A percentile compares a stretch with the other conserved stretches of the same genome.
These are phyloP conservation scores for Malassezia nana DNA, from an alignment of 1,284 basidiomycete genomes.

Conservation along the genomic window DNA sequence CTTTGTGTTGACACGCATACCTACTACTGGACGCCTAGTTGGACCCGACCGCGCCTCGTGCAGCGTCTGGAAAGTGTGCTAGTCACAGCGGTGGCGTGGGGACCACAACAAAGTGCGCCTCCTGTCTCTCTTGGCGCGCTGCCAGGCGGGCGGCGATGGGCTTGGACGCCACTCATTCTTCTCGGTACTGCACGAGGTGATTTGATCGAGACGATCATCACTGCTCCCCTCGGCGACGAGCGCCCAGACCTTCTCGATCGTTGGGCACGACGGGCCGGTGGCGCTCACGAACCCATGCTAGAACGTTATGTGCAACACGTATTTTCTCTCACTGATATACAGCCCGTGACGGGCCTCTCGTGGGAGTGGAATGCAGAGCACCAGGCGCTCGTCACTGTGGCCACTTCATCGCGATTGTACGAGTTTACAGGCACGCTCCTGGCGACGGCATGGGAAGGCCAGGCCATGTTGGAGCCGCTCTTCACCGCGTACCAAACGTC, in stretches of 20 bases:
- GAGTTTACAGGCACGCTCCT: conserved; percentile 63
- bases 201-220: conserved; percentile 57
- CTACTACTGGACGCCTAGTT: conserved; percentile 60
- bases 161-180: conserved; percentile 66
- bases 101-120: conserved; percentile 41
- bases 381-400: conserved; percentile 57
- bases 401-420: conserved; percentile 79
- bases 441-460: background rate
- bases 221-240: conserved; percentile 50
- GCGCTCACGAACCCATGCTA: conserved; percentile 20
- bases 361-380: conserved; percentile 6
- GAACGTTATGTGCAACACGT: conserved; percentile 33
- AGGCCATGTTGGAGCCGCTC: conserved; percentile 29
- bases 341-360: conserved; percentile 35
- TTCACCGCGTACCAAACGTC: conserved; percentile 38
- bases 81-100: conserved; percentile 89
- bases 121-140: background rate
- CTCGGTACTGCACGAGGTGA: conserved; percentile 58
- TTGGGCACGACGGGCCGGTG: conserved; percentile 36
- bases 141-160: conserved; percentile 12
- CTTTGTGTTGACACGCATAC: conserved; percentile 80
- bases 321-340: conserved; percentile 29
- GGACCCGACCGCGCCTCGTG: conserved; percentile 33
- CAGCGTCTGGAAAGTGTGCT: conserved; percentile 64
- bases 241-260: conserved; percentile 43